Percentiles rank a stretch among this genome's conserved stretches.
Evolutionary conservation across 2,329 filamentous ascomycete genomes (phyloP).

Genomic region (Beauveria sp.): DNA sequence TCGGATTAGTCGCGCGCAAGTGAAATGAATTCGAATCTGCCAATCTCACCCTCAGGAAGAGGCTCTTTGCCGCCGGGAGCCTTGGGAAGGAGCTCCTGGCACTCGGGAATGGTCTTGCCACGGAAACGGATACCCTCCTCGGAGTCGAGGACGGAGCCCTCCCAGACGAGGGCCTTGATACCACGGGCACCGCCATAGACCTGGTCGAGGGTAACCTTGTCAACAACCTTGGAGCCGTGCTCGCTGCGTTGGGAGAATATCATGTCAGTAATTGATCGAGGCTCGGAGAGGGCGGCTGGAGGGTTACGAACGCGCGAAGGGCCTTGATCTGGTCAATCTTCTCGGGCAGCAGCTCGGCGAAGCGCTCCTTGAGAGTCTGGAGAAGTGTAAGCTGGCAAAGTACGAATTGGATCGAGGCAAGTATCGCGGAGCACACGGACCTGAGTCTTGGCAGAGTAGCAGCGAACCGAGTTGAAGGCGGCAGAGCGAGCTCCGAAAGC

Average conservation of each 20-base stretch:
- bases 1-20: neutral
- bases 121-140: slow-evolving; percentile 99
- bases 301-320: slow-evolving; percentile 72
- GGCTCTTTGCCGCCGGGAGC: slow-evolving; percentile 94
- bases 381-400: slow-evolving; percentile 12
- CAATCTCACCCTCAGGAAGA: slow-evolving; percentile 71
- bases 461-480: slow-evolving; percentile 76
- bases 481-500: slow-evolving; percentile 61
- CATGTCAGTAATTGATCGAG: slow-evolving; percentile 7
- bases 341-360: slow-evolving; percentile 88
- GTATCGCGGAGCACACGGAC: slow-evolving; percentile 39
- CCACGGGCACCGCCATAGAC: slow-evolving; percentile 98
- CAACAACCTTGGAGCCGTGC: slow-evolving; percentile 88
- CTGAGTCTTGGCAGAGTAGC: slow-evolving; percentile 89
- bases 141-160: slow-evolving; percentile 94
- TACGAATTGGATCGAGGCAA: neutral
- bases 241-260: slow-evolving; percentile 51
- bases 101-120: slow-evolving; percentile 98
- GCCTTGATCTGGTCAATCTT: slow-evolving; percentile 99
- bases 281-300: slow-evolving; percentile 4
- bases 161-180: slow-evolving; percentile 98
- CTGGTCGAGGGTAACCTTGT: slow-evolving; percentile 98
- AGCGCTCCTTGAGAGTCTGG: slow-evolving; percentile 95
- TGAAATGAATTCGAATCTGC: neutral
- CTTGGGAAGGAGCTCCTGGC: slow-evolving; percentile 95